A percentile compares a stretch with the other conserved stretches of the same genome.
These are phyloP conservation scores for Abrus precatorius DNA, from an alignment of 306 rosid genomes.

Conservation along the genomic window DNA sequence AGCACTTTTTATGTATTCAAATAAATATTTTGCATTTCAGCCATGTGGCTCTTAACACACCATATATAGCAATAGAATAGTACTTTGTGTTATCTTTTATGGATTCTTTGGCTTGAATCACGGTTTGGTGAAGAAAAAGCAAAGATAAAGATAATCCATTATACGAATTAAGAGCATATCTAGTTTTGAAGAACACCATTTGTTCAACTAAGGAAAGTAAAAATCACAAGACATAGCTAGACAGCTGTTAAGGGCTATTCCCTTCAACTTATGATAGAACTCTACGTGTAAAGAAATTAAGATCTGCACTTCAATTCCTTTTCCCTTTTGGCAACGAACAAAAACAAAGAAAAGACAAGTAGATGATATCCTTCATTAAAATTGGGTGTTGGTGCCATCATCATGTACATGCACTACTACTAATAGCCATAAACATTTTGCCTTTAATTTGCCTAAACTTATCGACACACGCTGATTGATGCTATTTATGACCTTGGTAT, in stretches of 20 bases:
- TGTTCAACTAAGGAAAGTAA: constrained; percentile 8
- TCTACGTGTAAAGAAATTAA: constrained; percentile 6
- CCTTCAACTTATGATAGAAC: not conserved
- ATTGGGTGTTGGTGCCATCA: constrained; percentile 13
- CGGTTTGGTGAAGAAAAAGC: constrained; percentile 19
- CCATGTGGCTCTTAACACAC: constrained; percentile 19
- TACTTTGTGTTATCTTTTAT: not conserved
- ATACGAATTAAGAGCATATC: constrained; percentile 3
- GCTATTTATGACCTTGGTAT: not conserved
- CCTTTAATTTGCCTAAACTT: not conserved
- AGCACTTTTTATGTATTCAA: not conserved
- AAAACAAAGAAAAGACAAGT: constrained; percentile 19
- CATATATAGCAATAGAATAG: not conserved
- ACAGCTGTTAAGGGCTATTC: constrained; percentile 1
- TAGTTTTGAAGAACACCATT: not conserved
- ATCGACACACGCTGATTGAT: not conserved
- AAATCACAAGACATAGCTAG: constrained; percentile 3
- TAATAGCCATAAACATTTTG: constrained; percentile 6
- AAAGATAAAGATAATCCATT: not conserved
- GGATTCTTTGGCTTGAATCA: constrained; percentile 3
- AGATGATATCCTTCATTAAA: constrained; percentile 26
- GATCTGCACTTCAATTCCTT: not conserved
- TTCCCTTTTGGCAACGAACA: not conserved
- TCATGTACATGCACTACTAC: constrained; percentile 24
- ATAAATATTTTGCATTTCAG: not conserved